Conservation (phyloP, 331 rosid genomes). For the Arachis monticola region DNA sequence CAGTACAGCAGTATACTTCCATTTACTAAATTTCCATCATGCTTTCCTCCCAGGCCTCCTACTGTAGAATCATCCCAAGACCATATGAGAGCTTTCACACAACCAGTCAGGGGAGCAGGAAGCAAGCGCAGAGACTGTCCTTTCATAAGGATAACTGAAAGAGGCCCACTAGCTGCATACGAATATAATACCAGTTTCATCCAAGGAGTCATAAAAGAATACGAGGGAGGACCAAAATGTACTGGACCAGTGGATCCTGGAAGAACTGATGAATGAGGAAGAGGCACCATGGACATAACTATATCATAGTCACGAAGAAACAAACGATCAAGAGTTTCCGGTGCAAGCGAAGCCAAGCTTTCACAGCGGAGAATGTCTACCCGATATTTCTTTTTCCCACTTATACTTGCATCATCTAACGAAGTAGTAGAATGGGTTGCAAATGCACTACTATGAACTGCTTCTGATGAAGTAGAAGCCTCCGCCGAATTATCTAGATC, state of each 20-base stretch:
- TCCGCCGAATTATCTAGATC: conserved; percentile 40
- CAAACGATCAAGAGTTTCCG: conserved; percentile 84
- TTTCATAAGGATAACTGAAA: conserved; percentile 94
- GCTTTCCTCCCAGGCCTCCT: conserved; percentile 95
- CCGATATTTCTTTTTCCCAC: conserved; percentile 72
- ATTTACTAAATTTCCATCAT: conserved; percentile 81
- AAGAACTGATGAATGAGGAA: conserved; percentile 90
- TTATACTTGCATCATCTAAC: conserved; percentile 41
- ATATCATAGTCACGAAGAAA: conserved; percentile 93
- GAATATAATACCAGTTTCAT: conserved; percentile 89
- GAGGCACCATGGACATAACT: conserved; percentile 93
- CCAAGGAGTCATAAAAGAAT: conserved; percentile 97
- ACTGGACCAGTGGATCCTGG: conserved; percentile 83
- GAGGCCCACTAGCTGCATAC: conserved; percentile 76
- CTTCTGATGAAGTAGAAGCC: conserved; percentile 56
- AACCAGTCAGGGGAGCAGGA: conserved; percentile 98
- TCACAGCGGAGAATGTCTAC: conserved; percentile 97
- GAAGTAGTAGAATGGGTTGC: conserved; percentile 4
- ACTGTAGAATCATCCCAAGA: conserved; percentile 93
- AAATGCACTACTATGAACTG: conserved; percentile 34
- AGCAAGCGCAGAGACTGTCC: conserved; percentile 90
- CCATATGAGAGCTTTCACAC: conserved; percentile 97
- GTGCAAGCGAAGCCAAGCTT: conserved; percentile 96
- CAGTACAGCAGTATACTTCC: conserved; percentile 89
- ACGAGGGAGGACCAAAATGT: conserved; percentile 95